Percentiles rank a stretch among this genome's conserved stretches.
phyloP scores from a whole-genome alignment of 163 green algal genomes.

The Scenedesmus sp. region DNA sequence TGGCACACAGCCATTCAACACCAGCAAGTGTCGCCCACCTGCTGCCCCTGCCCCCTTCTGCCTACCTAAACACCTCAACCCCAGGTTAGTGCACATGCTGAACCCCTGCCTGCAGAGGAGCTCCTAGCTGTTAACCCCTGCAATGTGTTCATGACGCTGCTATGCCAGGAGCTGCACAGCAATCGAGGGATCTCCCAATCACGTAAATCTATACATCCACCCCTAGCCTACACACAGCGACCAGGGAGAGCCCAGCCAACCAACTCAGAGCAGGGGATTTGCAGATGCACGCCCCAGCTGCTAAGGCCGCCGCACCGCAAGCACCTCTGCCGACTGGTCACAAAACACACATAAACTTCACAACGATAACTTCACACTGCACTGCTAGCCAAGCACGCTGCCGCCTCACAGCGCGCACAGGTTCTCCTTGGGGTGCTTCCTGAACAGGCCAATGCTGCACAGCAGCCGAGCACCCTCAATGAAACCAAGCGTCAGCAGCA shows the following conservation, averaged over 20 bases:
- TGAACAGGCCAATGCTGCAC: background rate
- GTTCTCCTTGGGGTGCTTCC: slow-evolving; percentile 44
- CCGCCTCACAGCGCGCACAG: slow-evolving; percentile 37
- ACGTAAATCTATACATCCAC: background rate
- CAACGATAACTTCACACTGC: background rate
- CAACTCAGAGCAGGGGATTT: background rate
- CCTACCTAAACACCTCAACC: background rate
- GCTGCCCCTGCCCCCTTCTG: background rate
- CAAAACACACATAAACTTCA: background rate
- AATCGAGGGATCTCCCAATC: background rate
- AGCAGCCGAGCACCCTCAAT: slow-evolving; percentile 26
- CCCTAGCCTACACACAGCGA: background rate
- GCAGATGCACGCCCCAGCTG: background rate
- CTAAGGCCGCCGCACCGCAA: background rate
- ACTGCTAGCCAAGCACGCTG: background rate
- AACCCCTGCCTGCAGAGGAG: background rate
- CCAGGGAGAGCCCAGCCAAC: background rate
- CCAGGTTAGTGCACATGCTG: background rate
- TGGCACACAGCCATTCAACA: background rate
- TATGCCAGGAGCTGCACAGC: background rate
- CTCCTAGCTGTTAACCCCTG: background rate
- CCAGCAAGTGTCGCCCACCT: background rate
- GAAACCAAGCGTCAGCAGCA: slow-evolving; percentile 21
- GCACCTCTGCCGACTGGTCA: background rate
- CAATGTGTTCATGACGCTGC: background rate